Conservation (phyloP, 2,329 filamentous ascomycete species). For the Talaromyces sp. region DNA sequence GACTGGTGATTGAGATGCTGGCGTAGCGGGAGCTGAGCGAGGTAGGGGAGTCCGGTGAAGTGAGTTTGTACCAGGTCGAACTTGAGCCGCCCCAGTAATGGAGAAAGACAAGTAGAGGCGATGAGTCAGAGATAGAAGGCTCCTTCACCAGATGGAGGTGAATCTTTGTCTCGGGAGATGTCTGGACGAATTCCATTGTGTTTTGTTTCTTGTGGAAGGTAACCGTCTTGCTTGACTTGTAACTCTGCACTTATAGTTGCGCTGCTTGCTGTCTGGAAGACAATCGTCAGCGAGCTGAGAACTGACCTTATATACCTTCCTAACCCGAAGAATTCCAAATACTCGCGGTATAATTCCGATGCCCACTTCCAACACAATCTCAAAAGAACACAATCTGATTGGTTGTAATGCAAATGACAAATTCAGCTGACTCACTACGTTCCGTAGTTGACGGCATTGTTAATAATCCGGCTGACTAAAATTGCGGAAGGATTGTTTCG, state of each 20-base stretch:
- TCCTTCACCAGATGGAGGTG: conserved; percentile 21
- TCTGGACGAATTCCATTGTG: conserved; percentile 12
- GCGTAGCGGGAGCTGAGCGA: conserved; percentile 24
- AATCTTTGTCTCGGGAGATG: conserved; percentile 17
- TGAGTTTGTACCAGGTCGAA: conserved; percentile 33
- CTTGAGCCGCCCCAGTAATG: conserved; percentile 44
- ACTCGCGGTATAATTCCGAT: conserved; percentile 1
- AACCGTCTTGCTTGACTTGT: not conserved
- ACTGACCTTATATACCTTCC: not conserved
- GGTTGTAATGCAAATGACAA: not conserved
- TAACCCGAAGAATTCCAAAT: not conserved
- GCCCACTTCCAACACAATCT: not conserved
- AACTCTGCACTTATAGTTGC: not conserved
- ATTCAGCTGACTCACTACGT: not conserved
- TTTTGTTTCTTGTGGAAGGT: not conserved
- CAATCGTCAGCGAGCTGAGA: too few species aligned
- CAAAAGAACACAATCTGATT: not conserved
- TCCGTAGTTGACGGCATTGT: not conserved
- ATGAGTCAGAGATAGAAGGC: not conserved
- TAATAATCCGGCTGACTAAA: not conserved
- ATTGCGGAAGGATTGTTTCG: not conserved
- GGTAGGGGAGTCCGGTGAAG: conserved; percentile 22
- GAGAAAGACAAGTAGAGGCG: conserved; percentile 34
- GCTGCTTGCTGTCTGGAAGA: not conserved
- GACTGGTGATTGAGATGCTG: conserved; percentile 35